Evolutionary conservation across 192 early-diverging fungal genomes (phyloP).

Genomic region (Coemansia sp.): DNA sequence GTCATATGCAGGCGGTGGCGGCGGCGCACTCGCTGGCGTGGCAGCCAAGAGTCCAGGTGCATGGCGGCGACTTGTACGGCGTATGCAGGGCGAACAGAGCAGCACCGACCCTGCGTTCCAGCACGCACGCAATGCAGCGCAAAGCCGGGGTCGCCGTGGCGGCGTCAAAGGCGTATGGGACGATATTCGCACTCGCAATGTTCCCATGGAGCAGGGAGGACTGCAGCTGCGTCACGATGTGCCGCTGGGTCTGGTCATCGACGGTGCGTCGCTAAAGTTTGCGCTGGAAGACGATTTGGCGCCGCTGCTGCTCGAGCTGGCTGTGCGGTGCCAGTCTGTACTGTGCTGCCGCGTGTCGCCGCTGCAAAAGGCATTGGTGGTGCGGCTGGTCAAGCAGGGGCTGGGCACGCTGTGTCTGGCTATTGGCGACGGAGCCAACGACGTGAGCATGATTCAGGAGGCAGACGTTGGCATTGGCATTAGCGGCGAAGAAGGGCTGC

Average conservation of each 20-base stretch:
- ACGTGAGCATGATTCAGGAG: constrained; percentile 98
- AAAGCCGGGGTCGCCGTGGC: constrained; percentile 30
- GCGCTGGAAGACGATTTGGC: constrained; percentile 65
- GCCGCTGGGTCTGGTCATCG: constrained; percentile 78
- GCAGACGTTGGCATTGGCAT: constrained; percentile 95
- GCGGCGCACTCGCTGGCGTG: constrained; percentile 40
- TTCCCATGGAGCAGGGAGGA: constrained; percentile 23
- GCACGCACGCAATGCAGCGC: constrained; percentile 31
- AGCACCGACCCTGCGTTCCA: constrained; percentile 27
- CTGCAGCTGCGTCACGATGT: constrained; percentile 31
- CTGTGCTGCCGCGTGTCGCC: constrained; percentile 96
- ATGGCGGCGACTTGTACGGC: constrained; percentile 40
- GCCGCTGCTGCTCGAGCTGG: constrained; percentile 66
- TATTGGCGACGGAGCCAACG: constrained; percentile 97
- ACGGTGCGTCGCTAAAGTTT: constrained; percentile 83
- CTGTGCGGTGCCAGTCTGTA: constrained; percentile 80
- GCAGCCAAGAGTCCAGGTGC: constrained; percentile 25
- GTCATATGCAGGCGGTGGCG: constrained; percentile 40
- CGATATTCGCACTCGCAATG: constrained; percentile 51
- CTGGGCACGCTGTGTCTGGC: constrained; percentile 85
- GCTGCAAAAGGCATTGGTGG: constrained; percentile 93
- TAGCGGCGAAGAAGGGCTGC: constrained; percentile 90
- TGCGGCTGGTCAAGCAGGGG: constrained; percentile 79
- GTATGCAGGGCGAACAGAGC: constrained; percentile 11
- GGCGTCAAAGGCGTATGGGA: constrained; percentile 53